Percentiles rank a stretch among this genome's conserved stretches.
phyloP scores from a whole-genome alignment of 768 basidiomycete species.

The Phlebiopsis flavidoalba region DNA sequence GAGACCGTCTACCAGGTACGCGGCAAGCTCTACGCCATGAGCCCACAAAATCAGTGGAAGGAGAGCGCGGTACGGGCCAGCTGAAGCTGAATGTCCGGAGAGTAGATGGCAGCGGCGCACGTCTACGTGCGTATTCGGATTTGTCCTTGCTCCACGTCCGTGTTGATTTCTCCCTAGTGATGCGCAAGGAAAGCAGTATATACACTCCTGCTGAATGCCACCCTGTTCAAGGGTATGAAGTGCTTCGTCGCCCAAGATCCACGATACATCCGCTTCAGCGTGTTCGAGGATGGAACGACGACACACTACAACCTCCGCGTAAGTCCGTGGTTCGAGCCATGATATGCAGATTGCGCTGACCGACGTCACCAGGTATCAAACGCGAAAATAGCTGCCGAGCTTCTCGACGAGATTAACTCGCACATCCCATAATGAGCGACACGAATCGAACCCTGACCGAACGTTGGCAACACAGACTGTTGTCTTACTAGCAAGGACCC shows the following conservation, averaged over 20 bases:
- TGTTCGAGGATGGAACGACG: slow-evolving; percentile 54
- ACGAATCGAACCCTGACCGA: not conserved
- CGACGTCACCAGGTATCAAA: slow-evolving; percentile 45
- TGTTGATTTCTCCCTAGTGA: slow-evolving; percentile 41
- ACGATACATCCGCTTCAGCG: slow-evolving; percentile 73
- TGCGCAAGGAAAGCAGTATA: slow-evolving; percentile 86
- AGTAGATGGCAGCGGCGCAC: slow-evolving; percentile 62
- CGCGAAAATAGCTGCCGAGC: slow-evolving; percentile 66
- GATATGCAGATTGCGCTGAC: not conserved
- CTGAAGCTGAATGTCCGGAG: slow-evolving; percentile 64
- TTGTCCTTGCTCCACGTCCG: not conserved
- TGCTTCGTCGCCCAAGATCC: slow-evolving; percentile 71
- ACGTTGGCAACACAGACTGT: not conserved
- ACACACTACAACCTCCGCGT: slow-evolving; percentile 77
- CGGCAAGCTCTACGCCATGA: slow-evolving; percentile 66
- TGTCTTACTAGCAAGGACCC: not conserved
- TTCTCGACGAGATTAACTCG: slow-evolving; percentile 50
- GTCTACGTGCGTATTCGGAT: slow-evolving; percentile 46
- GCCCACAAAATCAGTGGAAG: slow-evolving; percentile 61
- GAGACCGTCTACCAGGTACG: slow-evolving; percentile 71
- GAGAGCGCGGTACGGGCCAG: slow-evolving; percentile 72
- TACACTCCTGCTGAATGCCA: slow-evolving; percentile 66
- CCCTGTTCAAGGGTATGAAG: slow-evolving; percentile 75
- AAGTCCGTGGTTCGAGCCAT: slow-evolving; percentile 17
- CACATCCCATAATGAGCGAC: slow-evolving; percentile 30